Percentiles rank a stretch among this genome's conserved stretches.
Conservation (phyloP, 805 yeast genomes). For the Candida succiphila region DNA sequence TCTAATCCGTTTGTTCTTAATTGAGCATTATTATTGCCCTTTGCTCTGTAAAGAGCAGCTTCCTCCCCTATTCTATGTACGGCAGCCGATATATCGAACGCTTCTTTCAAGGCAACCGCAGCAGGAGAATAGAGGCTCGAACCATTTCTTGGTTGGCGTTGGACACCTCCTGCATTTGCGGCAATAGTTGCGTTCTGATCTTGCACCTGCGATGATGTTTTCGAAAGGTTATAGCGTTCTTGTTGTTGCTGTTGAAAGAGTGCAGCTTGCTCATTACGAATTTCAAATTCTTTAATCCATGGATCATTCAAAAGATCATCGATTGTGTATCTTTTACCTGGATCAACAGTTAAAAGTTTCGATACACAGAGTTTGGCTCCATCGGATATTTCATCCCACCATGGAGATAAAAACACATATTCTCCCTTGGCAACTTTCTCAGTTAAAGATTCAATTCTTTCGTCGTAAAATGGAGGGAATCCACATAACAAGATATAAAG, state of each 20-base stretch:
- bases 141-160: conserved; percentile 1
- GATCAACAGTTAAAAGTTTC: conserved; percentile 62
- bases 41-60: conserved; percentile 12
- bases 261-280: conserved; percentile 21
- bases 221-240: not conserved
- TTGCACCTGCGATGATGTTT: conserved; percentile 4
- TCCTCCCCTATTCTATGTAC: conserved; percentile 53
- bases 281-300: conserved; percentile 42
- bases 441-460: conserved; percentile 61
- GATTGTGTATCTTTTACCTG: conserved; percentile 55
- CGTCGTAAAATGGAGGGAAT: conserved; percentile 95
- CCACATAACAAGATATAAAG: conserved; percentile 90
- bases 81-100: conserved; percentile 51
- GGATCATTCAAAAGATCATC: conserved; percentile 68
- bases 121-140: conserved; percentile 37
- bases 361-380: conserved; percentile 66
- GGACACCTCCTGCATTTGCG: conserved; percentile 1
- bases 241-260: conserved; percentile 3
- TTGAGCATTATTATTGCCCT: not conserved
- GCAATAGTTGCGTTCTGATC: conserved; percentile 5
- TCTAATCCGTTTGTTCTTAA: conserved; percentile 1
- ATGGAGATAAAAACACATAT: conserved; percentile 65
- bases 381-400: conserved; percentile 79
- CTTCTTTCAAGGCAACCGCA: conserved; percentile 48
- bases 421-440: conserved; percentile 76